Evolutionary conservation across 768 basidiomycete species (phyloP).

Genomic region (Calocera cornea): DNA sequence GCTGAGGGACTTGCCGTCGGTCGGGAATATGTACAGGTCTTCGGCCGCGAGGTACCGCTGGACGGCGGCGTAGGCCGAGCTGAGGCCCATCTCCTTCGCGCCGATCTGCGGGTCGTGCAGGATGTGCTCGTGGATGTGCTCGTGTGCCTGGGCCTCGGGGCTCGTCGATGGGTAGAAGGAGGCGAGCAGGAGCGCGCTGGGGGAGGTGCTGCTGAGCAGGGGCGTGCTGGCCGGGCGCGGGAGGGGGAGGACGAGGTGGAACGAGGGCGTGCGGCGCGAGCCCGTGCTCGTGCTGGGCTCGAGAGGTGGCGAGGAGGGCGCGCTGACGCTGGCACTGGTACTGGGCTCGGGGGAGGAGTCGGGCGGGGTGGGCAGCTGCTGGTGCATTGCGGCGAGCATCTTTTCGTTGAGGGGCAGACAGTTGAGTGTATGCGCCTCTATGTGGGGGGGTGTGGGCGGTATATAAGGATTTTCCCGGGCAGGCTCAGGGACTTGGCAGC

Average conservation of each 20-base stretch:
- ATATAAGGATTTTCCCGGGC: no score
- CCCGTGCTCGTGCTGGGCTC: neutral
- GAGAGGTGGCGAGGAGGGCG: neutral
- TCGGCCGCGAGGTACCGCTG: slow-evolving; percentile 56
- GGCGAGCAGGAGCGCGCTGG: neutral
- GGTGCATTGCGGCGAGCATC: neutral
- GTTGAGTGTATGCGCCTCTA: no score
- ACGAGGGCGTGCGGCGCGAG: neutral
- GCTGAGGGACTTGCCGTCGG: slow-evolving; percentile 51
- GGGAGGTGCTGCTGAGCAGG: neutral
- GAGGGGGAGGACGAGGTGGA: slow-evolving; percentile 5
- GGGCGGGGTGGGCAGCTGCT: neutral
- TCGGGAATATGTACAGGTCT: slow-evolving; percentile 58
- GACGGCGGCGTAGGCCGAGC: slow-evolving; percentile 69
- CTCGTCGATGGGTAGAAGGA: neutral
- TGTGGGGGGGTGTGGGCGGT: no score
- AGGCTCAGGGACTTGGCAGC: no score
- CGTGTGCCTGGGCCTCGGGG: neutral
- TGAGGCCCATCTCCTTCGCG: slow-evolving; percentile 39
- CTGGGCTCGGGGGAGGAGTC: neutral
- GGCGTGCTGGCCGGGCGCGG: neutral
- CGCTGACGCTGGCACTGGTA: neutral
- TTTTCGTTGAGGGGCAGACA: no score
- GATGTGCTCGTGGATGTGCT: neutral
- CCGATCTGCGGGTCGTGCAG: neutral